Evolutionary conservation across 1,139 yeast species (phyloP).

Genomic region (Nakaseomyces kungkrabaensis): DNA sequence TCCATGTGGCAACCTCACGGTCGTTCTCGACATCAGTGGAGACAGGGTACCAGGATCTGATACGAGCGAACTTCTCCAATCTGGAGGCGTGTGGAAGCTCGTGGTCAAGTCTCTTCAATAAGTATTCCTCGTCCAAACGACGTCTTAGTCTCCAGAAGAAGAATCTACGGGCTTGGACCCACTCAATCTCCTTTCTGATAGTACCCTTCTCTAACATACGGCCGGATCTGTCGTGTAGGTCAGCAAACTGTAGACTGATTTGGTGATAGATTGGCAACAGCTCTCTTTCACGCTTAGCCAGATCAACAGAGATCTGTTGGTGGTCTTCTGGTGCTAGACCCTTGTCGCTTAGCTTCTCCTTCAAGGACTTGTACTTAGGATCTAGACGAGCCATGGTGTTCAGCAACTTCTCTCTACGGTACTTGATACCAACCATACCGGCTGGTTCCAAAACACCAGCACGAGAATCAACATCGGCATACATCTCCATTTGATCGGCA

Average conservation of each 20-base stretch:
- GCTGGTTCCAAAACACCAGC: conserved; percentile 98
- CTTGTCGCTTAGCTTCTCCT: conserved; percentile 45
- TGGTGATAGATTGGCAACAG: conserved; percentile 86
- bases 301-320: conserved; percentile 51
- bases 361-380: conserved; percentile 57
- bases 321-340: conserved; percentile 54
- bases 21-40: conserved; percentile 65
- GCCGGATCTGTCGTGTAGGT: conserved; percentile 92
- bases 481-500: conserved; percentile 97
- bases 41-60: conserved; percentile 80
- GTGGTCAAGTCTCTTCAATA: conserved; percentile 63
- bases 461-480: conserved; percentile 92
- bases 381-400: conserved; percentile 89
- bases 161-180: conserved; percentile 84
- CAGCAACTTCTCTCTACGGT: conserved; percentile 82
- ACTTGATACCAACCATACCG: conserved; percentile 98
- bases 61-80: conserved; percentile 74
- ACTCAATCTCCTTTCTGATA: conserved; percentile 72
- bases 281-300: conserved; percentile 68
- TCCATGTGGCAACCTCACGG: conserved; percentile 72
- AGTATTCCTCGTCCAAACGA: conserved; percentile 86
- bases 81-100: conserved; percentile 54
- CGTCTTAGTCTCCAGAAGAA: conserved; percentile 99
- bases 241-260: conserved; percentile 92
- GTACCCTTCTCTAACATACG: conserved; percentile 96